phyloP scores from a whole-genome alignment of 208 protist species.

The Histomonas meleagridis region DNA sequence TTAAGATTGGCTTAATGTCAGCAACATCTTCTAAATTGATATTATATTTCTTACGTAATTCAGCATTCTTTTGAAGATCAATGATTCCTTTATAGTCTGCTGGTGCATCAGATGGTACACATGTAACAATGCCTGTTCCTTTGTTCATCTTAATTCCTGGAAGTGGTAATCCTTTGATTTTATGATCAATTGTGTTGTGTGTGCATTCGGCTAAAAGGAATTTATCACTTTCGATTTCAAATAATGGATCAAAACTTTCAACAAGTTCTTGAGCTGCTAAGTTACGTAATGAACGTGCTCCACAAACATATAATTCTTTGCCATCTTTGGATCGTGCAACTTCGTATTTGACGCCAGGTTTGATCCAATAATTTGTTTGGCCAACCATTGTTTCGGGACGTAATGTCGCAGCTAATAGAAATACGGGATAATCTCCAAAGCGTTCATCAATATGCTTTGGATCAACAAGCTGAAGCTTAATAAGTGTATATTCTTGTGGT shows the following conservation, averaged over 20 bases:
- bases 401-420: conserved; percentile 87
- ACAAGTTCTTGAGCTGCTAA: neutral
- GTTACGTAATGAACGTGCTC: neutral
- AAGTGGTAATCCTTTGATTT: neutral
- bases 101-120: conserved; percentile 85
- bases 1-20: conserved; percentile 72
- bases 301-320: no score
- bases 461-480: conserved; percentile 83
- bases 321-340: no score
- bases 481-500: conserved; percentile 75
- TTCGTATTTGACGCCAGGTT: conserved; percentile 83
- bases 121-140: conserved; percentile 91
- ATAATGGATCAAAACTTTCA: no score
- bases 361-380: conserved; percentile 98
- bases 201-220: no score
- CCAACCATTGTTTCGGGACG: conserved; percentile 96
- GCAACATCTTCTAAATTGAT: conserved; percentile 78
- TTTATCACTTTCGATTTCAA: no score
- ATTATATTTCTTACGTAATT: conserved; percentile 54
- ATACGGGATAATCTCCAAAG: no score
- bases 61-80: conserved; percentile 68
- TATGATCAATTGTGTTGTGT: neutral
- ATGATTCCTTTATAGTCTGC: conserved; percentile 91
- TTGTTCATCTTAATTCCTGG: conserved; percentile 41
- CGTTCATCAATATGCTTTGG: no score